Evolutionary conservation across 177 flowering plant species (phyloP), one percentile per base, ranked within the genome.

Genomic region (Vitis hybrid): DNA sequence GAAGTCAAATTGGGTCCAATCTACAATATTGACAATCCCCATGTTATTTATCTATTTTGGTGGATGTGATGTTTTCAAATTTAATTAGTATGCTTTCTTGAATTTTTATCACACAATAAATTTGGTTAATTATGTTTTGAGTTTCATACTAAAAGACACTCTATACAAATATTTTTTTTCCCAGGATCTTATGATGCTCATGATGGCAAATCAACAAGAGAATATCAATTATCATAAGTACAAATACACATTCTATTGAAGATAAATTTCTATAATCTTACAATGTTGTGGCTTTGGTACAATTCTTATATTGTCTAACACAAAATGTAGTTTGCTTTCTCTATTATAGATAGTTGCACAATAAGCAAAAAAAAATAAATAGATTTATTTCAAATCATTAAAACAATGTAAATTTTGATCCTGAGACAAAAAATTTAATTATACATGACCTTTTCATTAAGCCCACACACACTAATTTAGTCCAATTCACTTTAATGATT

Each of bases 281-380:
- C 97, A 93, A 67, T 95, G 99, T 72, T 83, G 87, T 58, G 85
- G 82, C 69, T 83, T 86, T 60, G 86, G 80, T 57, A 88, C 86
- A 77, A 91, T 65, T 62, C 99, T 95, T 84, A 89, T 83, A 7
- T 82, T 75, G 84, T 82, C 87, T 76, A 91, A 68, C 70, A 87
- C 68, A 11, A 71, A 59, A 81, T 78, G 84, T 21, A 93, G 88
- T 78, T 82, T 89, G 74, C 94, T 81, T 18, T 91, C 90, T 82
- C 79, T 90, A 77, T 87, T 92, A 78, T 98, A 93, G 50, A 90
- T 84, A 81, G 97, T 97, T 93, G 93, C 87, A 83, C 14, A 64
- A 27, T 3, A 76, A 68, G 51, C 18, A 0, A 24, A 24, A 24
- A 76, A 51, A 55, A 58, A 3, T 68, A 2, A 1, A 24, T 24